Percentiles rank a stretch among this genome's conserved stretches.
phyloP scores from a whole-genome alignment of 257 asterid species.

The Solanum ahanhuiri region DNA sequence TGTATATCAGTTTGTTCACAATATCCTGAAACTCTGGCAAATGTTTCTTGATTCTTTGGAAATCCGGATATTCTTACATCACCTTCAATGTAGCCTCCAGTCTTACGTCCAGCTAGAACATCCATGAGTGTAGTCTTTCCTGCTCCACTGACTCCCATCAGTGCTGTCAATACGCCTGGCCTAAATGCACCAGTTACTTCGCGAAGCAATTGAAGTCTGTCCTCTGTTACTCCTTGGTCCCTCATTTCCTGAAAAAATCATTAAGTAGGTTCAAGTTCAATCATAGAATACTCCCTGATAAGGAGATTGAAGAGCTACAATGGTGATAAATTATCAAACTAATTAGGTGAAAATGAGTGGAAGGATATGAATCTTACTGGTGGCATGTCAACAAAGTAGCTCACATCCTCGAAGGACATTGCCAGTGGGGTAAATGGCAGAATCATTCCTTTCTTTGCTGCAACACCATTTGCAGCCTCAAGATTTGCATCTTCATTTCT shows the following conservation, averaged over 20 bases:
- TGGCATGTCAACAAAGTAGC: constrained; percentile 51
- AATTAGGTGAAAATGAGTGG: not conserved
- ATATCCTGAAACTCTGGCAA: constrained; percentile 63
- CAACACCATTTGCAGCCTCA: constrained; percentile 19
- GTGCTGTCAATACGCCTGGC: constrained; percentile 66
- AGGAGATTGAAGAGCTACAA: not conserved
- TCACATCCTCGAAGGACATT: constrained; percentile 41
- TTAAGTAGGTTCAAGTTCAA: not conserved
- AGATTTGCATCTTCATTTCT: constrained; percentile 9
- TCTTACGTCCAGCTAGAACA: constrained; percentile 59
- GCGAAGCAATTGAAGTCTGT: constrained; percentile 42
- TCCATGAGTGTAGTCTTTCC: constrained; percentile 75
- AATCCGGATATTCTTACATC: constrained; percentile 57
- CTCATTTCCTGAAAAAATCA: constrained; percentile 32
- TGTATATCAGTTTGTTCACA: constrained; percentile 63
- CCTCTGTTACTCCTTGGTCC: constrained; percentile 44
- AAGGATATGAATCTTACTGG: constrained; percentile 22
- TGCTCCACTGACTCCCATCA: constrained; percentile 78
- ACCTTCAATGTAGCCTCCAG: constrained; percentile 58
- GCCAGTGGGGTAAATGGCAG: constrained; percentile 52
- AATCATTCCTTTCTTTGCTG: constrained; percentile 50
- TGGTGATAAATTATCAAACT: not conserved
- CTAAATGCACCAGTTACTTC: constrained; percentile 56
- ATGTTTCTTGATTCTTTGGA: constrained; percentile 52
- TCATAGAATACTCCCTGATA: not conserved